Evolutionary conservation across 164 flowering plant genomes (phyloP).

Genomic region (Akebia trifoliata): DNA sequence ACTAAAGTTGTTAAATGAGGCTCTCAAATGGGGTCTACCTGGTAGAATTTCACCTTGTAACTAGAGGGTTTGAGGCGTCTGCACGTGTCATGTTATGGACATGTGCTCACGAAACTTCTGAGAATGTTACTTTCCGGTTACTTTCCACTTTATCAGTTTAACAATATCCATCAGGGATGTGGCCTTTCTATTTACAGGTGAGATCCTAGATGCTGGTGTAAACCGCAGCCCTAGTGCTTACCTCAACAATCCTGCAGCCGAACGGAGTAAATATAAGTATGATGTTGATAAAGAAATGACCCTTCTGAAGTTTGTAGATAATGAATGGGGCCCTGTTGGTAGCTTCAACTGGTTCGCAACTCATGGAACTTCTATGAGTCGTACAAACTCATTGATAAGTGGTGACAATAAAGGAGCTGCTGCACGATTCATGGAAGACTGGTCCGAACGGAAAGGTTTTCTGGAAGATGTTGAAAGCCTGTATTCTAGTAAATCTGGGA

Average conservation of each 20-base stretch:
- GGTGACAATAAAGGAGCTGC: constrained; percentile 99
- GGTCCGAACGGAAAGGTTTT: constrained; percentile 58
- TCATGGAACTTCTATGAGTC: constrained; percentile 99
- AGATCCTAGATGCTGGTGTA: constrained; percentile 80
- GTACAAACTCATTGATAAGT: constrained; percentile 88
- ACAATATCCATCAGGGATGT: not conserved
- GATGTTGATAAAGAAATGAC: constrained; percentile 98
- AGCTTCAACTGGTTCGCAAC: constrained; percentile 99
- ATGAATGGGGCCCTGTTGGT: constrained; percentile 95
- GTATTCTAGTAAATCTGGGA: constrained; percentile 15
- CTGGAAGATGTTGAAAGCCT: constrained; percentile 19
- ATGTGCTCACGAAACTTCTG: not conserved
- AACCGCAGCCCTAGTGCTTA: constrained; percentile 98
- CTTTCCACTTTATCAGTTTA: not conserved
- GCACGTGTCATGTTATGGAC: no score
- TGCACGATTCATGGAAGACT: constrained; percentile 98
- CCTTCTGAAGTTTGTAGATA: constrained; percentile 88
- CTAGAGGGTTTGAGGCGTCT: no score
- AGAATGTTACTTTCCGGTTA: not conserved
- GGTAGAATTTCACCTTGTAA: no score
- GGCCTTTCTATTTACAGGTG: constrained; percentile 50
- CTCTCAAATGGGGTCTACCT: no score
- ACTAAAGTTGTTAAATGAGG: no score
- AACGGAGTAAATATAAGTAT: constrained; percentile 77
- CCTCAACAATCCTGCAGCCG: constrained; percentile 79